phyloP scores from a whole-genome alignment of 2,329 filamentous ascomycete species.

The Exophiala sp. region DNA sequence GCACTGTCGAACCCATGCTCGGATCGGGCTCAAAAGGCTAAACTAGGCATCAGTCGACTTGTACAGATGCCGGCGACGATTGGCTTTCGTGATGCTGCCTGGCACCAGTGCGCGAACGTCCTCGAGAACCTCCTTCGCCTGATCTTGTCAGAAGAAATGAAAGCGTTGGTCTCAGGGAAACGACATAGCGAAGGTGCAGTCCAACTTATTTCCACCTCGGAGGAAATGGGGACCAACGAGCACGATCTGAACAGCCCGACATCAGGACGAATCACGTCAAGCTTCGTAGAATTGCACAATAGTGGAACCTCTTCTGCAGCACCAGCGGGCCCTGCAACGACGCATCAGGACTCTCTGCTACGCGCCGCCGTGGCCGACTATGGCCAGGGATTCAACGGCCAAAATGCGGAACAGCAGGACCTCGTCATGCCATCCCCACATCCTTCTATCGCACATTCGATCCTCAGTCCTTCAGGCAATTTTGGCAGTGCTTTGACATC shows the following conservation, averaged over 20 bases:
- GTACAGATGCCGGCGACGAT: conserved; percentile 6
- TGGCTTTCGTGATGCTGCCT: conserved; percentile 3
- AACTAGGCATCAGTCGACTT: conserved; percentile 34
- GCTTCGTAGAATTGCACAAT: too few relatives aligned
- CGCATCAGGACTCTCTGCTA: too few relatives aligned
- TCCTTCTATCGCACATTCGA: background rate
- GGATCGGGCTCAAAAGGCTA: conserved; percentile 40
- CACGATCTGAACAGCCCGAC: background rate
- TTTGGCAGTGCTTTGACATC: background rate
- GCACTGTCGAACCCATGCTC: conserved; percentile 44
- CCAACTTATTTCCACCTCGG: background rate
- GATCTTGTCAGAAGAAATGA: conserved; percentile 14
- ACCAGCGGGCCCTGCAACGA: too few relatives aligned
- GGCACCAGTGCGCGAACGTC: conserved; percentile 8
- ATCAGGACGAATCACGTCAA: too few relatives aligned
- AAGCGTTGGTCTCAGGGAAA: conserved; percentile 3
- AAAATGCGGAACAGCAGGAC: background rate
- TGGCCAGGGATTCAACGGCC: background rate
- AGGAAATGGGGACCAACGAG: background rate
- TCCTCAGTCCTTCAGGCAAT: background rate
- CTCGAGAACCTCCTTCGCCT: conserved; percentile 10
- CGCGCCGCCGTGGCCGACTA: background rate
- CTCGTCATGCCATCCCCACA: background rate
- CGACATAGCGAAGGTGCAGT: background rate
- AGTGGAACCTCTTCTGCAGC: too few relatives aligned